Evolutionary conservation across 1,284 basidiomycete genomes (phyloP).

Genomic region (Pascua sp.): DNA sequence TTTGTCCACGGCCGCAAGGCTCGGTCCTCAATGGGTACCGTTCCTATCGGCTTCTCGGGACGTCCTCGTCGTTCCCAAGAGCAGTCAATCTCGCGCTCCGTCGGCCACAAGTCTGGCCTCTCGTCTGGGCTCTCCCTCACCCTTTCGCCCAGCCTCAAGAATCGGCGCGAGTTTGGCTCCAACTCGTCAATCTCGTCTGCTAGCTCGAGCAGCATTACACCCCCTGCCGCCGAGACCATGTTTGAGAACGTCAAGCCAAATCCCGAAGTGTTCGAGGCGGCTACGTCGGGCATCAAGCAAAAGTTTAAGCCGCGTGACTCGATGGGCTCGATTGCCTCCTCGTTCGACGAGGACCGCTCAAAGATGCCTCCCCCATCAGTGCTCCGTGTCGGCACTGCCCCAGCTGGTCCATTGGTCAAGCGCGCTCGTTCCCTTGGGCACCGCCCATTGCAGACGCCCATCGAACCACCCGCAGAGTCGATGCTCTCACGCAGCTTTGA

Average conservation of each 20-base stretch:
- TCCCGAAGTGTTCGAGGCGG: conserved; percentile 45
- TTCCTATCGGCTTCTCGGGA: neutral
- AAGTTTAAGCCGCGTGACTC: conserved; percentile 50
- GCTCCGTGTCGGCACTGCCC: conserved; percentile 13
- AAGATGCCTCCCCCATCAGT: conserved; percentile 19
- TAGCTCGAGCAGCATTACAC: conserved; percentile 26
- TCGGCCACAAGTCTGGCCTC: conserved; percentile 48
- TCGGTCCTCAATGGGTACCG: conserved; percentile 11
- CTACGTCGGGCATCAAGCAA: conserved; percentile 34
- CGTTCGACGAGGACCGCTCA: conserved; percentile 14
- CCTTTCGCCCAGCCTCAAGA: conserved; percentile 16
- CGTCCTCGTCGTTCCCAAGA: conserved; percentile 9
- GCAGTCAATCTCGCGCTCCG: conserved; percentile 41
- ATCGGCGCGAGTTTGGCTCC: conserved; percentile 11
- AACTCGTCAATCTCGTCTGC: conserved; percentile 44
- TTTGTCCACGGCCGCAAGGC: conserved; percentile 16
- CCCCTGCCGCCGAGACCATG: conserved; percentile 28
- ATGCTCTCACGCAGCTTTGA: conserved; percentile 31
- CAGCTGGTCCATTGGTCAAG: conserved; percentile 10
- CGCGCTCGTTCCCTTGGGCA: conserved; percentile 16
- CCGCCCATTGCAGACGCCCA: conserved; percentile 16
- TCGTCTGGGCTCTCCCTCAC: conserved; percentile 34
- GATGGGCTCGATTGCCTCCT: conserved; percentile 38
- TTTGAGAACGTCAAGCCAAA: conserved; percentile 51
- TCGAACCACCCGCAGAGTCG: conserved; percentile 26